Conservation (phyloP, 352 stramenopile species). For the Pythium myriotylum region DNA sequence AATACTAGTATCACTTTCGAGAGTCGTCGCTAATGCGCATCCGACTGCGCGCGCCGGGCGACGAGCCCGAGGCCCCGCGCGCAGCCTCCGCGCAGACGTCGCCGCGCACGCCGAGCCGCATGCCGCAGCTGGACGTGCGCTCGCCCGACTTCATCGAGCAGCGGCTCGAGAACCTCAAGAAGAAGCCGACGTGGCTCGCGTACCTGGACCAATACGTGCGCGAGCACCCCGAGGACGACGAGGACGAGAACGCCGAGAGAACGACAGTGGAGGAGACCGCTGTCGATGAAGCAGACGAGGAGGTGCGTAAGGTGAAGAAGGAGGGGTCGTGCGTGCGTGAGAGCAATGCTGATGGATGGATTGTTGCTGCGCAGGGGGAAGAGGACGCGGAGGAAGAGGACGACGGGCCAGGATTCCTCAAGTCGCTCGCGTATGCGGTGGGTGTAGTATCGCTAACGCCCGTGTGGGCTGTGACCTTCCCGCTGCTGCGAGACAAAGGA, state of each 20-base stretch:
- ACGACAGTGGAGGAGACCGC: neutral
- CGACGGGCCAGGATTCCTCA: slow-evolving; percentile 40
- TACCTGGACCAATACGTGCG: slow-evolving; percentile 81
- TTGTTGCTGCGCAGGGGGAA: slow-evolving; percentile 5
- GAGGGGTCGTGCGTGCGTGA: neutral
- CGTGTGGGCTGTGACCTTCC: slow-evolving; percentile 59
- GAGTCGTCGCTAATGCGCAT: slow-evolving; percentile 41
- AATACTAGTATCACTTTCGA: too few species aligned
- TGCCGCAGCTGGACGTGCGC: slow-evolving; percentile 57
- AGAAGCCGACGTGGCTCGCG: slow-evolving; percentile 53
- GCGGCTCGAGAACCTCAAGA: slow-evolving; percentile 87
- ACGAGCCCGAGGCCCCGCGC: slow-evolving; percentile 35
- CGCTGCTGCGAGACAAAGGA: slow-evolving; percentile 55
- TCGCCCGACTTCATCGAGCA: slow-evolving; percentile 86
- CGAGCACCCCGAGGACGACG: slow-evolving; percentile 48
- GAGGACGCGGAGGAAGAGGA: slow-evolving; percentile 8
- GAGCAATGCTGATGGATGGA: neutral
- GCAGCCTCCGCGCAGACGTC: slow-evolving; percentile 30
- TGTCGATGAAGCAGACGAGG: slow-evolving; percentile 4
- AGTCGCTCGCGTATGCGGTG: slow-evolving; percentile 60
- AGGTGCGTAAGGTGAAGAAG: slow-evolving; percentile 1
- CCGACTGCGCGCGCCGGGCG: slow-evolving; percentile 65
- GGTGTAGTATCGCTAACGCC: slow-evolving; percentile 49
- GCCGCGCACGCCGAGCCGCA: slow-evolving; percentile 18
- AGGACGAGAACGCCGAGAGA: slow-evolving; percentile 15